Base-by-base conservation (phyloP, 495 filamentous ascomycete genomes). In the Aspergillus ostianus region DNA sequence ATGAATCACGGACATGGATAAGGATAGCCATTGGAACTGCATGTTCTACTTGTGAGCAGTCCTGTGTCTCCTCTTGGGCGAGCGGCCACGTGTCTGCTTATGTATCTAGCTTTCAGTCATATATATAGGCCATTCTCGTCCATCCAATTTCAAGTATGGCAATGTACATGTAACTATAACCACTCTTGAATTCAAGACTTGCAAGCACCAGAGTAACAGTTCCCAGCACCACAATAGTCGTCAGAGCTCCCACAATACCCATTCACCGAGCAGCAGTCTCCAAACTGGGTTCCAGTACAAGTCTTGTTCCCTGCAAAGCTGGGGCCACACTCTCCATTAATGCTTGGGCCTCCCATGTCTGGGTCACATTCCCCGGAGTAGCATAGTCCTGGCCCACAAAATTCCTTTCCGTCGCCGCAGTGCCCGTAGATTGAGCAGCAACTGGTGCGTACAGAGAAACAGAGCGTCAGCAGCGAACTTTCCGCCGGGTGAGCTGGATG, bases 201-300 rank as follows among this genome's bases (percentile, higher is more conserved):
- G 23, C 58, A 60, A 55, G 51, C 58, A 30, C 58, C 58, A 36
- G 52, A 55, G 47, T 60, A 56, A 60, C 58, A 60, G 46, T 50
- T 55, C 0, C 46, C 45, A 56, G 46, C n/a, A 44, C 46, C 20
- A 51, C 52, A 60, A 21, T 60, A 60, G 19, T 60, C 52, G n/a
- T 49, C 47, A 0, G 27, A 41, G 30, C 53, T 56, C 29, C 58
- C 52, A 45, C 52, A 60, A 46, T 60, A 60, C 45, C 58, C 58
- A 46, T n/a, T 45, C 3, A 56, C 29, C 13, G 47, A 60, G 58
- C 52, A 60, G 53, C 52, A 60, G 47, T 55, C 30, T 51, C 52
- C 52, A 56, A 60, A 60, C 29, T 60, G 58, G 20, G 52, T 60
- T 8, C 58, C 52, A 51, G 58, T 51, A 56, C 47, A 60, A 55